A percentile compares a stretch with the other conserved stretches of the same genome.
Conservation (phyloP, 371 early-diverging fungal genomes). For the Lichtheimia ornata region DNA sequence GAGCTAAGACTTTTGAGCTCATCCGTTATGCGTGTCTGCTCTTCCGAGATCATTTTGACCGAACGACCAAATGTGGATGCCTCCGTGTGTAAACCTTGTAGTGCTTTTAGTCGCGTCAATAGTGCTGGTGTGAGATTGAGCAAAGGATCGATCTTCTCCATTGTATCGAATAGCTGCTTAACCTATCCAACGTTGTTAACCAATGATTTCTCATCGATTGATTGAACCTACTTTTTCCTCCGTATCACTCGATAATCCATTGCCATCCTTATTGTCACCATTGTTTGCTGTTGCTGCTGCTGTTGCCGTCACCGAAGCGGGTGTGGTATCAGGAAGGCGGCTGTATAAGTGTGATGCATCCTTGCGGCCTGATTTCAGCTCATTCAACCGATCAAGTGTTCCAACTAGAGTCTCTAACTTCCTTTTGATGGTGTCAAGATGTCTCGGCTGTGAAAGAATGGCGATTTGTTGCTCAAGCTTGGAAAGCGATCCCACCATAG, state of each 20-base stretch:
- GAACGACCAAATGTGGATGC: slow-evolving; percentile 80
- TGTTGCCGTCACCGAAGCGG: slow-evolving; percentile 5
- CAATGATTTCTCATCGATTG: background rate
- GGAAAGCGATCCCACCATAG: slow-evolving; percentile 70
- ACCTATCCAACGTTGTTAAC: slow-evolving; percentile 37
- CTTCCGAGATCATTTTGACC: slow-evolving; percentile 69
- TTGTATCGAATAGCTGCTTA: slow-evolving; percentile 68
- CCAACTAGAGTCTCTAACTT: slow-evolving; percentile 70
- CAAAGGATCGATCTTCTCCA: slow-evolving; percentile 80
- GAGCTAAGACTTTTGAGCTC: slow-evolving; percentile 68
- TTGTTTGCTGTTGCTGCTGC: slow-evolving; percentile 12
- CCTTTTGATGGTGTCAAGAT: slow-evolving; percentile 72
- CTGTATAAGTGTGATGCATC: slow-evolving; percentile 34
- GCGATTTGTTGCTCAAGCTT: slow-evolving; percentile 80
- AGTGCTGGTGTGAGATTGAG: slow-evolving; percentile 79
- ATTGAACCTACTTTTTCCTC: slow-evolving; percentile 29
- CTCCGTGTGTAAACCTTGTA: slow-evolving; percentile 81
- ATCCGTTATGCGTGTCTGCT: slow-evolving; percentile 72
- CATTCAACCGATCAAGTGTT: slow-evolving; percentile 78
- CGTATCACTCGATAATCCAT: slow-evolving; percentile 20
- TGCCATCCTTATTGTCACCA: slow-evolving; percentile 19
- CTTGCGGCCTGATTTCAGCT: slow-evolving; percentile 57
- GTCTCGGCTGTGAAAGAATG: slow-evolving; percentile 78
- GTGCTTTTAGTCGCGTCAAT: slow-evolving; percentile 76
- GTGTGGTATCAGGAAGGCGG: slow-evolving; percentile 10